A percentile compares a stretch with the other conserved stretches of the same genome.
phyloP scores from a whole-genome alignment of 345 rosid species.

The Carallia brachiata region DNA sequence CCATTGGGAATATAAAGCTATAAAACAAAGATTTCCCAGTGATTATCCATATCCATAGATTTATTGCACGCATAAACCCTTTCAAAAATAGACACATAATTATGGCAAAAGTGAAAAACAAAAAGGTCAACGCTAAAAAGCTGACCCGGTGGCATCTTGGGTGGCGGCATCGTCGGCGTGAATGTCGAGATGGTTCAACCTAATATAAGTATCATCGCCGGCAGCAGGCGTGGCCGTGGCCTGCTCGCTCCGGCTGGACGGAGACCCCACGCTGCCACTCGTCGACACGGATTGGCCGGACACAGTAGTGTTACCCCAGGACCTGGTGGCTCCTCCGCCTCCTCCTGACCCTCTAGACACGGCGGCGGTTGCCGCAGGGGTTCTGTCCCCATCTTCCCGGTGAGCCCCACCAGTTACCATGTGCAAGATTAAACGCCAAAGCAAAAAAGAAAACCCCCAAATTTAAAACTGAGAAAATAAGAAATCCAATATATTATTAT shows the following conservation, averaged over 20 bases:
- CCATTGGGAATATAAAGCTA: too few relatives aligned
- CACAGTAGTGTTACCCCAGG: constrained; percentile 67
- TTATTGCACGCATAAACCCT: too few relatives aligned
- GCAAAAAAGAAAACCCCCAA: too few relatives aligned
- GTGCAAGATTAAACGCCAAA: too few relatives aligned
- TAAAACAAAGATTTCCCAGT: too few relatives aligned
- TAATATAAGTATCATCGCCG: constrained; percentile 62
- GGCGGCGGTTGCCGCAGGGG: constrained; percentile 22
- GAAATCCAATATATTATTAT: too few relatives aligned
- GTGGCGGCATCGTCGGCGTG: constrained; percentile 94
- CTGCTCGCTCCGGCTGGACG: constrained; percentile 72
- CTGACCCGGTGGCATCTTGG: constrained; percentile 66
- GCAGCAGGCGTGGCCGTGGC: constrained; percentile 70
- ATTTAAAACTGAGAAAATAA: too few relatives aligned
- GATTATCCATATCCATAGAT: too few relatives aligned
- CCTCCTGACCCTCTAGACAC: constrained; percentile 28
- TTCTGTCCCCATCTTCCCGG: constrained; percentile 55
- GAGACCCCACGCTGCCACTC: constrained; percentile 96
- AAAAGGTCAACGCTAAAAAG: not conserved
- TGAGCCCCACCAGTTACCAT: constrained; percentile 33
- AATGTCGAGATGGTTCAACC: constrained; percentile 73
- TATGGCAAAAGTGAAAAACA: constrained; percentile 3
- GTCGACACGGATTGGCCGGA: constrained; percentile 92
- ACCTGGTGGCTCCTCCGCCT: constrained; percentile 56
- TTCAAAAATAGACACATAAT: constrained; percentile 11